A percentile compares a stretch with the other conserved stretches of the same genome.
Conservation (phyloP, 1,284 basidiomycete species). For the Xerocomus tenax region DNA sequence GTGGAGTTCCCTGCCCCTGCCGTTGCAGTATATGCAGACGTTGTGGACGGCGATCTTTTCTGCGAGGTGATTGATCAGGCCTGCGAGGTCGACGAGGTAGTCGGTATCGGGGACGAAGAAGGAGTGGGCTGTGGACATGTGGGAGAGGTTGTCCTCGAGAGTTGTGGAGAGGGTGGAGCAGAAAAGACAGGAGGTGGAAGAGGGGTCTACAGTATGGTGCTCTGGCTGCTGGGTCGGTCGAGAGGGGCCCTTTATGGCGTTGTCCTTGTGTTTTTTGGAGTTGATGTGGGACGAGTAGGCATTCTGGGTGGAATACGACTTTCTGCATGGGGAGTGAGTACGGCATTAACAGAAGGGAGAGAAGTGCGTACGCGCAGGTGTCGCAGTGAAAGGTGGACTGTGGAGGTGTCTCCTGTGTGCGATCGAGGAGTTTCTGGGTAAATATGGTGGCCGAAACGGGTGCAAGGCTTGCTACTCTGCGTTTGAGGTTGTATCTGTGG, state of each 20-base stretch:
- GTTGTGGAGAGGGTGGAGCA: conserved; percentile 53
- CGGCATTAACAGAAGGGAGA: background rate
- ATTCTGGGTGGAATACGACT: conserved; percentile 84
- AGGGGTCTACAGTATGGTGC: conserved; percentile 57
- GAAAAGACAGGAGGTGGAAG: conserved; percentile 76
- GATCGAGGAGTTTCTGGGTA: conserved; percentile 84
- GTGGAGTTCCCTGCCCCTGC: conserved; percentile 68
- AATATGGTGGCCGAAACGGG: conserved; percentile 78
- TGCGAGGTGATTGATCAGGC: conserved; percentile 80
- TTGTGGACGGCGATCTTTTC: conserved; percentile 93
- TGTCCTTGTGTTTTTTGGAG: conserved; percentile 88
- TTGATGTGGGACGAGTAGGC: conserved; percentile 81
- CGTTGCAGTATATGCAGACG: conserved; percentile 87
- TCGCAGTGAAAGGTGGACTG: conserved; percentile 59
- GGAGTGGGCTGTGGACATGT: conserved; percentile 84
- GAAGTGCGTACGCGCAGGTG: conserved; percentile 62
- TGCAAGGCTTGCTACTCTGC: conserved; percentile 84
- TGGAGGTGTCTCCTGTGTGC: conserved; percentile 62
- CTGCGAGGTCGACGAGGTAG: conserved; percentile 77
- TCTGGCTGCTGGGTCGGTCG: conserved; percentile 30
- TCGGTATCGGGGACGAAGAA: conserved; percentile 96
- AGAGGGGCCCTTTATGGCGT: conserved; percentile 47
- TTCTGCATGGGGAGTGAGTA: conserved; percentile 43
- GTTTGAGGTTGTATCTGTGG: conserved; percentile 98
- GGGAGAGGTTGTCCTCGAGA: conserved; percentile 65